Evolutionary conservation across 164 flowering plant species (phyloP).

Genomic region (Saururus chinensis): DNA sequence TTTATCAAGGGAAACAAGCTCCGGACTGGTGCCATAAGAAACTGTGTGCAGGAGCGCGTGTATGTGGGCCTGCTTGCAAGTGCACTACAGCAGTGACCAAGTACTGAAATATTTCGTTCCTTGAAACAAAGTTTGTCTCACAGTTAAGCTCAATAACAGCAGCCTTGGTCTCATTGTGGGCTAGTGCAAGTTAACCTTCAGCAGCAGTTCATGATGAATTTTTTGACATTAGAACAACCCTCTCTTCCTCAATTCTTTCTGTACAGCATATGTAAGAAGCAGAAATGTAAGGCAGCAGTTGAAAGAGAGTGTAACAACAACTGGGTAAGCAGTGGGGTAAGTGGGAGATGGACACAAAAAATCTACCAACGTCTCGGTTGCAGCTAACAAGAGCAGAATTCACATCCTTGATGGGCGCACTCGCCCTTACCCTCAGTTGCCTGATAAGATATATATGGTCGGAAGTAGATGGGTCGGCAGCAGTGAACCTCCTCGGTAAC

Average conservation of each 20-base stretch:
- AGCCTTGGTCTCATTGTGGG: conserved; percentile 50
- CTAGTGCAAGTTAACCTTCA: conserved; percentile 87
- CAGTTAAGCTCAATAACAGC: conserved; percentile 88
- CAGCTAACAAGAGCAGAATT: conserved; percentile 65
- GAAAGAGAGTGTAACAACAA: background rate
- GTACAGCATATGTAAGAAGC: conserved; percentile 64
- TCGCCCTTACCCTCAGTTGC: conserved; percentile 74
- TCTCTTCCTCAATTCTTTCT: conserved; percentile 78
- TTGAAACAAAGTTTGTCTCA: conserved; percentile 96
- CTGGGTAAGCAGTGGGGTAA: background rate
- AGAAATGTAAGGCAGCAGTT: background rate
- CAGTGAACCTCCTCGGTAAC: too few relatives aligned
- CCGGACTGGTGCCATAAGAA: too few relatives aligned
- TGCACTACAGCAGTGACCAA: conserved; percentile 34
- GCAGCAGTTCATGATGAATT: conserved; percentile 76
- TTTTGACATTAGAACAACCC: conserved; percentile 77
- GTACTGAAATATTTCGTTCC: conserved; percentile 84
- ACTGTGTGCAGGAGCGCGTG: too few relatives aligned
- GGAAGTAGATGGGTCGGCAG: conserved; percentile 22
- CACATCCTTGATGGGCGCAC: conserved; percentile 94
- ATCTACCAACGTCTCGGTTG: conserved; percentile 74
- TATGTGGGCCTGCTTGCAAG: too few relatives aligned
- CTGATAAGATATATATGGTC: conserved; percentile 66
- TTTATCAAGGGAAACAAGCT: too few relatives aligned
- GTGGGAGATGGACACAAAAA: background rate